These are phyloP conservation scores for Boletus semigastroideus DNA, from an alignment of 1,284 basidiomycete species.

Conservation along the genomic window DNA sequence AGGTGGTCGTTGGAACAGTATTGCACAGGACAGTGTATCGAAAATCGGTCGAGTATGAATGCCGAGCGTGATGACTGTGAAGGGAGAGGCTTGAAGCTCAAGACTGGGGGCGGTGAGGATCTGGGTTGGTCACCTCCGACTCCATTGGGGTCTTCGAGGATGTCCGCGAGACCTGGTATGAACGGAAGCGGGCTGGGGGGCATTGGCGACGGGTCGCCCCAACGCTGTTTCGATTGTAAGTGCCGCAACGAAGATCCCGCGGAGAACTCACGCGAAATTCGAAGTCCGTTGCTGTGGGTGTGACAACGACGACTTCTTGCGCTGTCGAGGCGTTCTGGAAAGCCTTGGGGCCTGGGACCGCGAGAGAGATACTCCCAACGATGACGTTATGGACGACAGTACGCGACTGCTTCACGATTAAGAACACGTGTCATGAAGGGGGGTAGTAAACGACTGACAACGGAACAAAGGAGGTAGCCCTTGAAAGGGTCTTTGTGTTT, in stretches of 20 bases:
- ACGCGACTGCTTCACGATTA: slow-evolving; percentile 36
- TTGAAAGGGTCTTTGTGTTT: slow-evolving; percentile 71
- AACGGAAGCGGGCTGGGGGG: slow-evolving; percentile 42
- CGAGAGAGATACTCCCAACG: slow-evolving; percentile 73
- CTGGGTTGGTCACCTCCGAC: slow-evolving; percentile 4
- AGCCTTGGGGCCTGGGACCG: slow-evolving; percentile 65
- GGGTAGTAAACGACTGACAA: slow-evolving; percentile 47
- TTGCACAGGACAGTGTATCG: slow-evolving; percentile 55
- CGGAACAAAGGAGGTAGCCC: slow-evolving; percentile 68
- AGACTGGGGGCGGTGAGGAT: slow-evolving; percentile 20
- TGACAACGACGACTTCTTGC: slow-evolving; percentile 71
- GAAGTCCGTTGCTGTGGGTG: slow-evolving; percentile 62
- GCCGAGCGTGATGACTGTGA: slow-evolving; percentile 67
- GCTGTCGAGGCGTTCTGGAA: slow-evolving; percentile 77
- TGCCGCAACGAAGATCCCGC: slow-evolving; percentile 13
- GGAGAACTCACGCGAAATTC: slow-evolving; percentile 58
- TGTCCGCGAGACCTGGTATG: slow-evolving; percentile 18
- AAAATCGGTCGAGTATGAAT: slow-evolving; percentile 74
- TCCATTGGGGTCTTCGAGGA: slow-evolving; percentile 3
- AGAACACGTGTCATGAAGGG: slow-evolving; percentile 3
- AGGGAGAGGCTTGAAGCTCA: slow-evolving; percentile 57
- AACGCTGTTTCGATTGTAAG: slow-evolving; percentile 46
- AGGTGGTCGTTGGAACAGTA: slow-evolving; percentile 73
- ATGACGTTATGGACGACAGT: slow-evolving; percentile 74
- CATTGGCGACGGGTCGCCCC: slow-evolving; percentile 71